Percentiles rank a stretch among this genome's conserved stretches.
Conservation (phyloP, 2,329 filamentous ascomycete genomes). For the Hymenoscyphus albidus region DNA sequence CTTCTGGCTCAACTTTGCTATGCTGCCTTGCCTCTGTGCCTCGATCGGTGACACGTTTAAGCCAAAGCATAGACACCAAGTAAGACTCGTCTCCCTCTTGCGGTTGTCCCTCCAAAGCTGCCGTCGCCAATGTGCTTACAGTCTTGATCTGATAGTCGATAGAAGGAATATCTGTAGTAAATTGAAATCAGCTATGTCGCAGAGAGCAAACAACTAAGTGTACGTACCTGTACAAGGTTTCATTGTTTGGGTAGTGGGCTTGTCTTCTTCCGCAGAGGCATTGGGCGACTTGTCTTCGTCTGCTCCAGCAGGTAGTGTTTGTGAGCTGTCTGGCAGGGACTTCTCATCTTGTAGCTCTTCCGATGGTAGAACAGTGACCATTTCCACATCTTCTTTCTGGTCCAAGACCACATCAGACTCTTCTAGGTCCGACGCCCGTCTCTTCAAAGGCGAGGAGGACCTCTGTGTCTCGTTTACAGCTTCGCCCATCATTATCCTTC, state of each 20-base stretch:
- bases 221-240: constrained; percentile 12
- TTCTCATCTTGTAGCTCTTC: constrained; percentile 15
- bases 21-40: constrained; percentile 54
- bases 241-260: background rate
- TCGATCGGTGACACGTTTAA: constrained; percentile 66
- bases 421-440: constrained; percentile 47
- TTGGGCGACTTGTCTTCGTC: constrained; percentile 7
- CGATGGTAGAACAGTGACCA: constrained; percentile 27
- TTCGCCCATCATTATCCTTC: constrained; percentile 56
- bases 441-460: constrained; percentile 62
- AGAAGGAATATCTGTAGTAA: constrained; percentile 37
- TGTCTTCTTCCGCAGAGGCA: constrained; percentile 2
- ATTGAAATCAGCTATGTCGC: background rate
- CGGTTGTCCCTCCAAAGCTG: constrained; percentile 45
- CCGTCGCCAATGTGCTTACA: constrained; percentile 59
- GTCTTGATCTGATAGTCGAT: constrained; percentile 70
- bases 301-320: background rate
- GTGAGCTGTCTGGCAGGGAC: background rate
- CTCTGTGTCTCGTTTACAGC: constrained; percentile 55
- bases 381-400: constrained; percentile 35
- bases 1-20: constrained; percentile 57
- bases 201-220: background rate
- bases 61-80: constrained; percentile 75
- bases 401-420: constrained; percentile 23
- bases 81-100: constrained; percentile 72